Evolutionary conservation across 1,284 basidiomycete genomes (phyloP).

Genomic region (Earliella scabrosa): DNA sequence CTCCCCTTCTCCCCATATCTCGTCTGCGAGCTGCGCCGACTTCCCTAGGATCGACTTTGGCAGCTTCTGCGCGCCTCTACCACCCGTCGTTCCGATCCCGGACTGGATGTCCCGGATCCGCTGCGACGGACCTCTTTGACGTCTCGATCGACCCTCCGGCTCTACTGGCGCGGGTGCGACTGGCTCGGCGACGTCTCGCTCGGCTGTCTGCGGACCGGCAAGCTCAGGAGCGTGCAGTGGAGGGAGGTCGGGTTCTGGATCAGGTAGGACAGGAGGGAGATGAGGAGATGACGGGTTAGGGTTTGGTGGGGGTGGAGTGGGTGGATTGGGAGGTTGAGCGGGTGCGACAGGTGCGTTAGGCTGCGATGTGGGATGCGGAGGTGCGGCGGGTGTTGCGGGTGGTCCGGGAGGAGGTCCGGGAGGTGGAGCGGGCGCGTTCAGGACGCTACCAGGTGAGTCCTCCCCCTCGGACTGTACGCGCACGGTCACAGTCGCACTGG

Average conservation of each 20-base stretch:
- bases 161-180: background rate
- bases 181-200: constrained; percentile 1
- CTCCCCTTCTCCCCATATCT: constrained; percentile 24
- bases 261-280: background rate
- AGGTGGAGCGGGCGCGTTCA: background rate
- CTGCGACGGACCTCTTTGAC: background rate
- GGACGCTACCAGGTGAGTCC: constrained; percentile 5
- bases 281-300: background rate
- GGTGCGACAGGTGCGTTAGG: background rate
- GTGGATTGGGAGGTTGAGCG: background rate
- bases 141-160: background rate
- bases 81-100: constrained; percentile 7
- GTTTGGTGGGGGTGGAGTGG: background rate
- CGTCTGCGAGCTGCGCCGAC: background rate
- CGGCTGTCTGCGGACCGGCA: background rate
- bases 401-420: background rate
- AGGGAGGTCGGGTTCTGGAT: background rate
- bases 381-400: background rate
- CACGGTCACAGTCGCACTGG: background rate
- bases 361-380: background rate
- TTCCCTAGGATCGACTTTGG: constrained; percentile 4
- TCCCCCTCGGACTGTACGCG: constrained; percentile 16
- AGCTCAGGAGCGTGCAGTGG: background rate
- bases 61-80: constrained; percentile 12
- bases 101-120: constrained; percentile 10